Conservation (phyloP, 257 asterid genomes). For the Anisodus acutangulus region DNA sequence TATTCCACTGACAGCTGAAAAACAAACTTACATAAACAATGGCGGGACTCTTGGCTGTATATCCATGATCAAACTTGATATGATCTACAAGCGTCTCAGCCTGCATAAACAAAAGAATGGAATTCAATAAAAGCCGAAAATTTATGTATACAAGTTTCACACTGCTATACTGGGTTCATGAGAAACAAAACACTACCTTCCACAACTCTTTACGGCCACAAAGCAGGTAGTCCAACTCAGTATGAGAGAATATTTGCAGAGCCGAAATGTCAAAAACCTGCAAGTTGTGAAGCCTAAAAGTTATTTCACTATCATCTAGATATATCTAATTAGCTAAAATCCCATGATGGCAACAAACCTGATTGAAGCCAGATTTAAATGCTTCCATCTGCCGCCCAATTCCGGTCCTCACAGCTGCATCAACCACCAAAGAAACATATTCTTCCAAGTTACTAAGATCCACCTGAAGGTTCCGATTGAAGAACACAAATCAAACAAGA, state of each 20-base stretch:
- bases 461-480: constrained; percentile 57
- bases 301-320: background rate
- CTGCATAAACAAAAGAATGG: constrained; percentile 49
- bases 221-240: constrained; percentile 90
- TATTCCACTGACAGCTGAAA: constrained; percentile 27
- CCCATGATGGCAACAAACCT: constrained; percentile 49
- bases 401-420: constrained; percentile 83
- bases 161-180: constrained; percentile 21
- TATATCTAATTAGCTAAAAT: constrained; percentile 1
- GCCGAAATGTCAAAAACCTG: constrained; percentile 89
- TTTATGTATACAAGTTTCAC: background rate
- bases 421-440: constrained; percentile 79
- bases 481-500: constrained; percentile 10
- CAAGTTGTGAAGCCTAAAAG: constrained; percentile 17
- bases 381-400: constrained; percentile 88
- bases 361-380: constrained; percentile 94
- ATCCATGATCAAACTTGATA: constrained; percentile 98
- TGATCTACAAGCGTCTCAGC: constrained; percentile 88
- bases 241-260: constrained; percentile 87
- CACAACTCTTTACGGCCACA: constrained; percentile 97
- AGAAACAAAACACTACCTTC: constrained; percentile 64
- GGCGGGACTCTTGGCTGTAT: constrained; percentile 94
- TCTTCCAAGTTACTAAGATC: constrained; percentile 79
- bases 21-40: constrained; percentile 63
- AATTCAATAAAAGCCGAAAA: constrained; percentile 32